A percentile compares a stretch with the other conserved stretches of the same genome.
phyloP scores from a whole-genome alignment of 1,139 yeast genomes.

The Lizanozyma gosingica region DNA sequence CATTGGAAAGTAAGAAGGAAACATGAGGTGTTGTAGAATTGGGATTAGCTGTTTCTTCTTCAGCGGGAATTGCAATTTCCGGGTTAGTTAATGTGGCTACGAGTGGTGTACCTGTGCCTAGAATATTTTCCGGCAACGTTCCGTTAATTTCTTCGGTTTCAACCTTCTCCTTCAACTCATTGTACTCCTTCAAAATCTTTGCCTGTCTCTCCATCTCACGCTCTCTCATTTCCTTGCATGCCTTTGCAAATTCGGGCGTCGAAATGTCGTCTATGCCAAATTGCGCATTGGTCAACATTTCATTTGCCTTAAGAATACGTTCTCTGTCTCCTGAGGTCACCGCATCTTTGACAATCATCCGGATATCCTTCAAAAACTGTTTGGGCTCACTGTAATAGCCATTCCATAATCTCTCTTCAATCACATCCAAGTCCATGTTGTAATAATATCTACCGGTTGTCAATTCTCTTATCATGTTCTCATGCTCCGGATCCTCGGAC shows the following conservation, averaged over 20 bases:
- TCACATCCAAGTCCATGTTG: constrained; percentile 89
- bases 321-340: constrained; percentile 74
- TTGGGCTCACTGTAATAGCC: constrained; percentile 91
- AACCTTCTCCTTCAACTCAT: constrained; percentile 14
- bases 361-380: constrained; percentile 79
- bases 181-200: constrained; percentile 33
- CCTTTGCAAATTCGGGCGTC: constrained; percentile 59
- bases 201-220: constrained; percentile 57
- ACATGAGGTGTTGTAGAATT: not conserved
- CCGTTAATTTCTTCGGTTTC: not conserved
- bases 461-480: constrained; percentile 70
- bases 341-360: constrained; percentile 75
- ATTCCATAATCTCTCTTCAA: constrained; percentile 95
- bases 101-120: not conserved
- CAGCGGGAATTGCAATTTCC: not conserved
- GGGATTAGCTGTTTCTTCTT: not conserved
- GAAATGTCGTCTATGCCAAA: constrained; percentile 90
- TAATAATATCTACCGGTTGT: constrained; percentile 62
- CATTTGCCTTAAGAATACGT: constrained; percentile 78
- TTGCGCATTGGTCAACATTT: constrained; percentile 94
- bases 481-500: constrained; percentile 40
- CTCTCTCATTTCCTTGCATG: constrained; percentile 65
- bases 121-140: too few species aligned
- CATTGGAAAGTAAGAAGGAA: not conserved
- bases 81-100: not conserved